These are phyloP conservation scores for Apophysomyces variabilis DNA, from an alignment of 371 early-diverging fungal species.

Conservation along the genomic window DNA sequence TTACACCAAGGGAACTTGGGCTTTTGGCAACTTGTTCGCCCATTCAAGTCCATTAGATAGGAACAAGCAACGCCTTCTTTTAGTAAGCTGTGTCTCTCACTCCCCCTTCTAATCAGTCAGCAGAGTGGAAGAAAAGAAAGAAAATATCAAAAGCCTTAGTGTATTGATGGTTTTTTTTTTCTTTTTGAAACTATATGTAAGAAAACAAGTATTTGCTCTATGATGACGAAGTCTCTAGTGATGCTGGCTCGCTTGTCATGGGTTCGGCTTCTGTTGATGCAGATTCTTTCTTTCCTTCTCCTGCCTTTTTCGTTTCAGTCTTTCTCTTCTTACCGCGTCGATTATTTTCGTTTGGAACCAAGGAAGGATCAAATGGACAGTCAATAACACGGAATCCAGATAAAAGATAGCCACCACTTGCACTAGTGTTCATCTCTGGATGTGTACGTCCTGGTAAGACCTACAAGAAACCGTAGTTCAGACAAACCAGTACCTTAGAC, in stretches of 20 bases:
- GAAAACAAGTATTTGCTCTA: background rate
- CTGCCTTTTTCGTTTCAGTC: conserved; percentile 12
- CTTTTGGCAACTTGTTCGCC: no score
- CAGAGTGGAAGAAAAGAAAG: no score
- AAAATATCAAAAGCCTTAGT: no score
- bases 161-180: no score
- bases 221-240: background rate
- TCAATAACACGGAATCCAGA: conserved; percentile 71
- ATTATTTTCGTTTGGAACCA: conserved; percentile 20
- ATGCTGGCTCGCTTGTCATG: background rate
- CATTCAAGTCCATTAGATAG: no score
- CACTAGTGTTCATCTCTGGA: conserved; percentile 91
- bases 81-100: no score
- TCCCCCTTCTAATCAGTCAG: no score
- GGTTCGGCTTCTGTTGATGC: background rate
- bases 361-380: conserved; percentile 38
- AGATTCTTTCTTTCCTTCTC: background rate
- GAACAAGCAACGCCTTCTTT: no score
- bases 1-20: no score
- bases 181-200: no score
- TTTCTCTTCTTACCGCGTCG: conserved; percentile 30
- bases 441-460: conserved; percentile 91
- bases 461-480: conserved; percentile 57
- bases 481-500: background rate
- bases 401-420: conserved; percentile 86